These are phyloP conservation scores for Lachnellula arida DNA, from an alignment of 2,329 filamentous ascomycete species.

Conservation along the genomic window DNA sequence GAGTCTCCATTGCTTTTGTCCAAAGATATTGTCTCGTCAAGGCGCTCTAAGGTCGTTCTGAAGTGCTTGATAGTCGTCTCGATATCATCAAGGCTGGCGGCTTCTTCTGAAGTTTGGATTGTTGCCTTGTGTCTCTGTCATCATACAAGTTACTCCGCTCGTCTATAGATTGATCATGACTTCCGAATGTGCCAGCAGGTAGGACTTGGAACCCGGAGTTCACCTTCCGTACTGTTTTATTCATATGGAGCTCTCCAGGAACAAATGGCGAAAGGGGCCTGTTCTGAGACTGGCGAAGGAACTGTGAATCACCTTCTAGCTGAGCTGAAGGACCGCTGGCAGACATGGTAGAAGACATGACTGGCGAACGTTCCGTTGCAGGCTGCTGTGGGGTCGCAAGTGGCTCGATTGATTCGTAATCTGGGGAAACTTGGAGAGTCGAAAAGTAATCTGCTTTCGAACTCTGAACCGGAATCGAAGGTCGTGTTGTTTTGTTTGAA, in stretches of 20 bases:
- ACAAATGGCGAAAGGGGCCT: slow-evolving; percentile 31
- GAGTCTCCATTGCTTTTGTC: neutral
- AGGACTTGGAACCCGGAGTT: slow-evolving; percentile 38
- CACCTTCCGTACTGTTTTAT: slow-evolving; percentile 34
- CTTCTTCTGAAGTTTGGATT: slow-evolving; percentile 40
- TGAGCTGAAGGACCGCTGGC: neutral
- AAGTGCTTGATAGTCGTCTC: slow-evolving; percentile 10
- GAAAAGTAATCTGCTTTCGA: slow-evolving; percentile 22
- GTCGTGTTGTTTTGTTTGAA: slow-evolving; percentile 4
- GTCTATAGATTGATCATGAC: too few species aligned
- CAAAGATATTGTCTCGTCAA: neutral
- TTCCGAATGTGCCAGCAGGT: slow-evolving; percentile 36
- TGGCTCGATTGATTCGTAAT: slow-evolving; percentile 17
- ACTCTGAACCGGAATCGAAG: slow-evolving; percentile 9
- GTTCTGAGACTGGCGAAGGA: slow-evolving; percentile 2
- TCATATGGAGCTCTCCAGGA: slow-evolving; percentile 34
- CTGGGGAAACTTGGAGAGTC: slow-evolving; percentile 15
- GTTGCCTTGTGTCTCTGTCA: slow-evolving; percentile 26
- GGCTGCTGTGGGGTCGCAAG: slow-evolving; percentile 15
- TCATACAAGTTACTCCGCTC: slow-evolving; percentile 15
- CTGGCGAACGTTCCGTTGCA: neutral
- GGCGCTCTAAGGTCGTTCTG: slow-evolving; percentile 11
- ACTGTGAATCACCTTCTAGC: slow-evolving; percentile 8
- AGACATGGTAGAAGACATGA: neutral
- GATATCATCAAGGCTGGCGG: slow-evolving; percentile 22